Percentiles rank a stretch among this genome's conserved stretches.
Evolutionary conservation across 1,284 basidiomycete genomes (phyloP).

Genomic region (Ganoderma leucocontextum): DNA sequence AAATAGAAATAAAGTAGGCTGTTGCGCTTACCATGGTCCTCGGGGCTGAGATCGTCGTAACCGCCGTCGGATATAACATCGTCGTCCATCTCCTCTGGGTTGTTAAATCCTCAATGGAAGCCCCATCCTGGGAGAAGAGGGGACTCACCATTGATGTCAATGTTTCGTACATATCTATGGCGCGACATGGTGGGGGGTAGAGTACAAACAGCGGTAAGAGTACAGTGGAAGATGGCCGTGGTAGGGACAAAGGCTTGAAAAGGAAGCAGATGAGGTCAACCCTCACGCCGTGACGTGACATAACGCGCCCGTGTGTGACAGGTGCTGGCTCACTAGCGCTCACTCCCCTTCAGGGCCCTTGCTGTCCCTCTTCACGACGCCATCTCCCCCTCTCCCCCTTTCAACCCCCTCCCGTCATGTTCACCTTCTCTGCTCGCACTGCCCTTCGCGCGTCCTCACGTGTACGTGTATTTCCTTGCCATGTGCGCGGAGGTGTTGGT

Average conservation of each 20-base stretch:
- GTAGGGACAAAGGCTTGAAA: not conserved
- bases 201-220: constrained; percentile 24
- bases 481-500: not conserved
- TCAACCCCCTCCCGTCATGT: constrained; percentile 48
- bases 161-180: constrained; percentile 90
- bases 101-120: constrained; percentile 8
- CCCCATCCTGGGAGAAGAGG: constrained; percentile 20
- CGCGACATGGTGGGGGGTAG: constrained; percentile 70
- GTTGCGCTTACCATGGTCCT: constrained; percentile 65
- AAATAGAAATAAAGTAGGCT: not conserved
- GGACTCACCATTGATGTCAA: constrained; percentile 82
- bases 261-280: too few relatives aligned
- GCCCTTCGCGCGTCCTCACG: constrained; percentile 53
- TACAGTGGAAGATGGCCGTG: constrained; percentile 13
- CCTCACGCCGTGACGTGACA: constrained; percentile 24
- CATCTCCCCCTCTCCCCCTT: constrained; percentile 11
- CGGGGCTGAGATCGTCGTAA: constrained; percentile 73
- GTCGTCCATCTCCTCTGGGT: constrained; percentile 78
- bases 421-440: constrained; percentile 53
- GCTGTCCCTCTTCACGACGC: constrained; percentile 1
- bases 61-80: constrained; percentile 75
- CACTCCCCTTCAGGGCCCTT: too few relatives aligned
- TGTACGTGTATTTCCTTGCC: constrained; percentile 46
- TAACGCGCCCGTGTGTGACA: constrained; percentile 23
- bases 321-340: not conserved